Evolutionary conservation across 768 basidiomycete genomes (phyloP).

Genomic region (Lentinula edodes): DNA sequence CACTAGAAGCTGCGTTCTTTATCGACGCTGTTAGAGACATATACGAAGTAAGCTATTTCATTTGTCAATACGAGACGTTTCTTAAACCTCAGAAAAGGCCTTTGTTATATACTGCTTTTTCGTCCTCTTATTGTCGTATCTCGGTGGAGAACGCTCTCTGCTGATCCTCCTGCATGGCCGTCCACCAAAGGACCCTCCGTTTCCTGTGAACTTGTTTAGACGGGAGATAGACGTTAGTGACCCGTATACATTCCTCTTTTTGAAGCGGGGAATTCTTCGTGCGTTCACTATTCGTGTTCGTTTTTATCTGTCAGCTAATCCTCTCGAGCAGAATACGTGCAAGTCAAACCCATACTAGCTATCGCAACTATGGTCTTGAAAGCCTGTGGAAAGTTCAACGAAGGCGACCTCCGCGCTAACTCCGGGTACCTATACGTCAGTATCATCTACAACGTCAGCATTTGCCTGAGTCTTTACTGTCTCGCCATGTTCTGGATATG

Average conservation of each 20-base stretch:
- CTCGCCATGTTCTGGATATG: slow-evolving; percentile 97
- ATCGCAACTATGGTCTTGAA: slow-evolving; percentile 82
- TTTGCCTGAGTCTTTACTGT: slow-evolving; percentile 79
- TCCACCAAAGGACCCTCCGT: slow-evolving; percentile 80
- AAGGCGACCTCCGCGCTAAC: slow-evolving; percentile 78
- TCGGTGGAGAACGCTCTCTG: slow-evolving; percentile 91
- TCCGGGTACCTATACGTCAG: slow-evolving; percentile 92
- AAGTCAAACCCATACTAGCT: slow-evolving; percentile 90
- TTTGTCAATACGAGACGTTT: neutral
- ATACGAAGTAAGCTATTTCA: slow-evolving; percentile 71
- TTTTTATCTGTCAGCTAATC: slow-evolving; percentile 1
- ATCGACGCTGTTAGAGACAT: slow-evolving; percentile 94
- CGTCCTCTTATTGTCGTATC: slow-evolving; percentile 71
- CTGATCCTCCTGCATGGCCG: slow-evolving; percentile 90
- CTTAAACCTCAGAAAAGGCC: slow-evolving; percentile 40
- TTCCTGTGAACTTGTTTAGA: slow-evolving; percentile 80
- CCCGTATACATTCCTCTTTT: slow-evolving; percentile 87
- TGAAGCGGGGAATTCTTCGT: slow-evolving; percentile 97
- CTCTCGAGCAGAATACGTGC: slow-evolving; percentile 78
- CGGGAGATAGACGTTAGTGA: slow-evolving; percentile 90
- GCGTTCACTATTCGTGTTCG: slow-evolving; percentile 7
- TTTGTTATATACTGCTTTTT: slow-evolving; percentile 96
- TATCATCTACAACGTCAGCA: slow-evolving; percentile 79
- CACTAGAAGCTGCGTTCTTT: slow-evolving; percentile 91
- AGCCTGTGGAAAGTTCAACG: slow-evolving; percentile 79